Base-by-base conservation (phyloP, 768 basidiomycete genomes). In the Podaxis pistillaris region DNA sequence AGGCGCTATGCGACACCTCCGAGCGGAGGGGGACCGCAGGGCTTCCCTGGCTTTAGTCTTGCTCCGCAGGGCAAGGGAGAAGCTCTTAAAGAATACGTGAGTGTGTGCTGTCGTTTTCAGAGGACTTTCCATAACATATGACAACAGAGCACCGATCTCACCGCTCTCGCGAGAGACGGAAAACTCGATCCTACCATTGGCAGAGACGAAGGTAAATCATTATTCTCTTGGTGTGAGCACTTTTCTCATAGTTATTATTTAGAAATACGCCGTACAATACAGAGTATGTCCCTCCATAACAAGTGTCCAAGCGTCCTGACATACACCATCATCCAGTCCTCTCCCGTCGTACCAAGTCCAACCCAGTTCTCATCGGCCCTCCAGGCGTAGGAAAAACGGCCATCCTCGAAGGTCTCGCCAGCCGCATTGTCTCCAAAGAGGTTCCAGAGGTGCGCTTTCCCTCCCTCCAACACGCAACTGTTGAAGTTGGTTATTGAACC, bases 321-420 rank as follows among this genome's bases (percentile, higher is more conserved):
- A 22, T 2, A 7, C 44, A 30, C 28, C 33, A 33, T 33, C 33
- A 33, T 1, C 2, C 62, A 93, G 91, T 96, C 68, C 78, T 96
- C 8, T 94, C 92, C 26, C 81, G 94, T 47, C 75, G 95, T 68
- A 96, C 94, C 1, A 97, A 97, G 73, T 93, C 91, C 7, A 96
- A 96, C 68, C 94, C 94, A 4, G 93, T 96, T 66, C 81, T 92
- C 51, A 90, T 93, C 59, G 90, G 92, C 5, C 88, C 91, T 26
- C 92, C 94, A 2, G 94, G 94, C 62, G 93, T 95, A 12, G 94
- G 94, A 0, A 97, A 97, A 76, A 96, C 94, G 0, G 93, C 94
- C 0, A 94, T 96, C 56, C 72, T 96, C 12, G 94, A 96, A 75
- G 94, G 94, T 2, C 81, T 97, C 15, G 94, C 94, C 0, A 90